Evolutionary conservation across 2,329 filamentous ascomycete species (phyloP).

Genomic region (Phialophora macrospora): DNA sequence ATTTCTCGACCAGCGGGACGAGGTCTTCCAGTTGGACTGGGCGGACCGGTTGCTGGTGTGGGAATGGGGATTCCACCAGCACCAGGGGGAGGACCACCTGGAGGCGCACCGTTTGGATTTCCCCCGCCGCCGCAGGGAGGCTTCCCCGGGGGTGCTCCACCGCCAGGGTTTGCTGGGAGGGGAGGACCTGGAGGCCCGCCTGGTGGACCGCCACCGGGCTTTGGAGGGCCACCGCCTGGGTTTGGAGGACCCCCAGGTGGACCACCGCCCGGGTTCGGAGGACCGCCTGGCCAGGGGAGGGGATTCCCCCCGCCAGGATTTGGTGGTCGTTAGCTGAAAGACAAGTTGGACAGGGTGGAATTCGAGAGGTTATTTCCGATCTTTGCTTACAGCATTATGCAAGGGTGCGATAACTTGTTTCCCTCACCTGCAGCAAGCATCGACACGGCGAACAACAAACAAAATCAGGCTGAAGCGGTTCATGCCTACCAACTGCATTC

Average conservation of each 20-base stretch:
- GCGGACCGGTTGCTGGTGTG: slow-evolving; percentile 86
- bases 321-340: slow-evolving; percentile 42
- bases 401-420: neutral
- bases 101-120: slow-evolving; percentile 59
- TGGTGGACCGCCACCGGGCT: slow-evolving; percentile 53
- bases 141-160: slow-evolving; percentile 37
- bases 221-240: slow-evolving; percentile 52
- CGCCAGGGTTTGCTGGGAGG: slow-evolving; percentile 28
- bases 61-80: slow-evolving; percentile 70
- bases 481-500: neutral
- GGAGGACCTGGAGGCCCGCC: slow-evolving; percentile 26
- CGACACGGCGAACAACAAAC: neutral
- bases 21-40: slow-evolving; percentile 79
- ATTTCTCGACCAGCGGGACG: slow-evolving; percentile 89
- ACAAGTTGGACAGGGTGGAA: neutral
- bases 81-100: slow-evolving; percentile 56
- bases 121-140: slow-evolving; percentile 58
- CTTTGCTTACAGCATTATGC: neutral
- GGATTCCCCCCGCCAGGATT: slow-evolving; percentile 59
- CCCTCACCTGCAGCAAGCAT: neutral
- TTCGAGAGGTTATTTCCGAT: neutral
- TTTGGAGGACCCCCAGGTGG: slow-evolving; percentile 33
- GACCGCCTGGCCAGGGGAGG: slow-evolving; percentile 63
- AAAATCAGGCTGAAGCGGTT: neutral
- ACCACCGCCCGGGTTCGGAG: slow-evolving; percentile 68